Evolutionary conservation across 345 rosid genomes (phyloP).

Genomic region (Crucihimalaya himalaica): DNA sequence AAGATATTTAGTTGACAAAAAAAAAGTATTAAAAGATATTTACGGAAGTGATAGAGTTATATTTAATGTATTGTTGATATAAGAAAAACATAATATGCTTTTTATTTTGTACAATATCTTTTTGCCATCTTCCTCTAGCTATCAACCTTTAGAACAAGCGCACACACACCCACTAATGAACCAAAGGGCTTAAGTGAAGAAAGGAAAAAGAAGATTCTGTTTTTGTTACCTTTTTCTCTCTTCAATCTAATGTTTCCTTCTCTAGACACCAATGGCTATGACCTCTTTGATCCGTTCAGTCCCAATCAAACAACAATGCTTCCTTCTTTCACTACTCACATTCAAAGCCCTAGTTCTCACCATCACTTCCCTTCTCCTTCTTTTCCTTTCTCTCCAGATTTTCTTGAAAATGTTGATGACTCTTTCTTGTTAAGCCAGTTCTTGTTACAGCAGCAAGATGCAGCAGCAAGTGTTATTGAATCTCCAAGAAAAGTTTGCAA

Average conservation of each 20-base stretch:
- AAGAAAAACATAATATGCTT: background rate
- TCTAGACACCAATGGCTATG: slow-evolving; percentile 39
- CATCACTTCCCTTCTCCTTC: slow-evolving; percentile 7
- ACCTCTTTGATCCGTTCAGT: slow-evolving; percentile 36
- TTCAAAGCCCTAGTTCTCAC: slow-evolving; percentile 37
- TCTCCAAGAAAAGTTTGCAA: slow-evolving; percentile 16
- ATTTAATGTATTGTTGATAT: background rate
- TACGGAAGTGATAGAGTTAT: background rate
- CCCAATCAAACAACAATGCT: slow-evolving; percentile 25
- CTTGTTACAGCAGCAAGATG: slow-evolving; percentile 36
- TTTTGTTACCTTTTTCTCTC: slow-evolving; percentile 28
- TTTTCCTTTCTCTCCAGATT: slow-evolving; percentile 28
- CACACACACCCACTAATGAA: slow-evolving; percentile 20
- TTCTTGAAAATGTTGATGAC: slow-evolving; percentile 22
- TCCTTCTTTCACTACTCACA: slow-evolving; percentile 38
- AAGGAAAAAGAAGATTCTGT: slow-evolving; percentile 10
- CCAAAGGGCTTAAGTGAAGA: slow-evolving; percentile 26
- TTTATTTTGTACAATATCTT: slow-evolving; percentile 3
- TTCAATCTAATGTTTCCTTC: slow-evolving; percentile 42
- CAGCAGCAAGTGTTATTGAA: slow-evolving; percentile 3
- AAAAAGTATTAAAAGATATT: background rate
- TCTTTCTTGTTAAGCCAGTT: slow-evolving; percentile 29
- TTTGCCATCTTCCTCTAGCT: slow-evolving; percentile 26
- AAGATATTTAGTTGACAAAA: too few species aligned
- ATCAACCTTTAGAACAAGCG: slow-evolving; percentile 30